Evolutionary conservation across 2,329 filamentous ascomycete species (phyloP), one percentile per base, ranked within the genome.

Genomic region (Fulvia fulva): DNA sequence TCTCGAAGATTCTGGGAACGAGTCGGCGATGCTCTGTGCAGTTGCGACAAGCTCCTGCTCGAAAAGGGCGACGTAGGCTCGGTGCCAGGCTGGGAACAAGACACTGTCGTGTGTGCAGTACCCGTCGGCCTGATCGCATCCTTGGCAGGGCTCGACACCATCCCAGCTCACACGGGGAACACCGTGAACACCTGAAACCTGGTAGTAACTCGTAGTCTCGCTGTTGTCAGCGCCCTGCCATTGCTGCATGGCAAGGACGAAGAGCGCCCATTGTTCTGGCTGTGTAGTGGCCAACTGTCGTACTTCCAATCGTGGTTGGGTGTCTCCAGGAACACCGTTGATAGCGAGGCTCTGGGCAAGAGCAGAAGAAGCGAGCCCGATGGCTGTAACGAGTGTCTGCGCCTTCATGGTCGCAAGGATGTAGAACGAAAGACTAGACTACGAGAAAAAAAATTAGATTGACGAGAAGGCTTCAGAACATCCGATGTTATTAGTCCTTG

Each of bases 91-190:
- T 21, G 70, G 70, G 63, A 73, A 73, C 22, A 69, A 67, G 16
- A 71, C 58, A 7, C 67, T 70, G 51, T 68, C 62, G 65, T 73
- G 71, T n/a, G 68, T 66, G 63, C 70, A 71, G 60, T 71, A 73
- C 16, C 71, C 70, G 46, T 69, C 64, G 43, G 64, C 57, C 41
- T 61, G 63, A 14, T 55, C 50, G 55, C 68, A 71, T n/a, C 50
- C 57, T 49, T 62, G 61, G 61, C 68, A 68, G 51, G 68, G 61
- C 11, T 58, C 57, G 14, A 71, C 69, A 49, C 64, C 65, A 57
- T 71, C 66, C 61, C 65, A 73, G 58, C 62, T 60, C 30, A 56
- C 32, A 16, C 60, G 64, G 19, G 70, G 70, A 3, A 70, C 68
- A 52, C 70, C 70, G 59, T 72, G 70, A 49, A 65, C 58, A 11